Base-by-base conservation (phyloP, 2,329 filamentous ascomycete species). In the Colletotrichum magnum region DNA sequence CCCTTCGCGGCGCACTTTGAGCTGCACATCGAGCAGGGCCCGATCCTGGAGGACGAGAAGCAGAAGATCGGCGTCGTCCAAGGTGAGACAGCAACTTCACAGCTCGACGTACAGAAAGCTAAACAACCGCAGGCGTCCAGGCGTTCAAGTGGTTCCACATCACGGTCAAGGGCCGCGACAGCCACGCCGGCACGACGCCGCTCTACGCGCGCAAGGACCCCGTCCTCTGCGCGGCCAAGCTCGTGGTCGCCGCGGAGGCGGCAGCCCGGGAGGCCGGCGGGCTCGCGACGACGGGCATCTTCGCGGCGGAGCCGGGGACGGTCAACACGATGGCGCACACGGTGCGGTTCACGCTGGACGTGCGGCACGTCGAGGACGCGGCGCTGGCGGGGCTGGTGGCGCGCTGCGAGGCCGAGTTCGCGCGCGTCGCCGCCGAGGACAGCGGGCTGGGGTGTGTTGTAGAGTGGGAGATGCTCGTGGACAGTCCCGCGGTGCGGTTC, bases 11-110 rank as follows among this genome's bases (percentile, higher is more conserved):
- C 91, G 1, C 93, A 95, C 78, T 95, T 95, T 75, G 93, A 95
- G 78, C 85, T 95, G 12, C 93, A 96, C 75, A 95, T 95, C 60
- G 94, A 97, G 77, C 94, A 97, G 77, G 93, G 93, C 0, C 93
- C 93, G 0, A 88, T 94, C 41, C 85, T 97, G 1, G 90, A 95
- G 74, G 85, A 85, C 16, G 84, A 87, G 28, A 81, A 84, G 32
- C 86, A 90, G 72, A 90, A 90, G 63, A 86, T 95, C 58, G 90
- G 91, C n/a, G 86, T 93, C 6, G 93, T 95, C 5, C 86, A 87
- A 32, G 92, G 92, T 43, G 4, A 43, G 7, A 12, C 39, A 16
- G 1, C 39, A 16, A 9, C 39, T 5, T 43, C 39, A 9, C 39
- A 16, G 16, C 39, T 15, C 21, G 39, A 43, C 5, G 7, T 32